These are phyloP conservation scores for Lenwebbia sp. DNA, from an alignment of 345 rosid species.

Conservation along the genomic window DNA sequence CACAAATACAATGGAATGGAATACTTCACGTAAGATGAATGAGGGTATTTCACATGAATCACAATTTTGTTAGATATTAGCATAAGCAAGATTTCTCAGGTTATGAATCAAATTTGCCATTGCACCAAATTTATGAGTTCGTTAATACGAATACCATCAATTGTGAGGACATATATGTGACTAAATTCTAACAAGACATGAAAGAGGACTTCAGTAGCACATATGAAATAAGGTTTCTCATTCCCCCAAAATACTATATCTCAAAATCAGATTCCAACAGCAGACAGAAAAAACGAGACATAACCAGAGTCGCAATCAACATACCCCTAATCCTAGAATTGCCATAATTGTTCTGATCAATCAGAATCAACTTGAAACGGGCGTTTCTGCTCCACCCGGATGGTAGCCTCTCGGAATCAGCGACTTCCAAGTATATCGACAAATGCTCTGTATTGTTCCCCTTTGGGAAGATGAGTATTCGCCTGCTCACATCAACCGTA, in stretches of 20 bases:
- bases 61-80: not conserved
- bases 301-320: not conserved
- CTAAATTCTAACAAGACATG: not conserved
- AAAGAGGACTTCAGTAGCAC: not conserved
- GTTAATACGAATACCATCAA: not conserved
- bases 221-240: not conserved
- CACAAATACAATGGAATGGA: not conserved
- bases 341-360: constrained; percentile 1
- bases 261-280: not conserved
- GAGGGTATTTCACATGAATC: not conserved
- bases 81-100: not conserved
- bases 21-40: not conserved
- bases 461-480: constrained; percentile 6
- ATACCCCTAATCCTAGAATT: not conserved
- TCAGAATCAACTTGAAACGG: constrained; percentile 6
- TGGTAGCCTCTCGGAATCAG: constrained; percentile 12
- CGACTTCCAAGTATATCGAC: constrained; percentile 13
- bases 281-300: not conserved
- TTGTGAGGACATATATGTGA: not conserved
- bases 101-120: not conserved
- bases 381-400: constrained; percentile 13
- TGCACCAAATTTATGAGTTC: not conserved
- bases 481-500: constrained; percentile 22
- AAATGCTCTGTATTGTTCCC: constrained; percentile 11
- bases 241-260: not conserved